Base-by-base conservation (phyloP, 495 filamentous ascomycete genomes). In the Penicillium longicatenatum region DNA sequence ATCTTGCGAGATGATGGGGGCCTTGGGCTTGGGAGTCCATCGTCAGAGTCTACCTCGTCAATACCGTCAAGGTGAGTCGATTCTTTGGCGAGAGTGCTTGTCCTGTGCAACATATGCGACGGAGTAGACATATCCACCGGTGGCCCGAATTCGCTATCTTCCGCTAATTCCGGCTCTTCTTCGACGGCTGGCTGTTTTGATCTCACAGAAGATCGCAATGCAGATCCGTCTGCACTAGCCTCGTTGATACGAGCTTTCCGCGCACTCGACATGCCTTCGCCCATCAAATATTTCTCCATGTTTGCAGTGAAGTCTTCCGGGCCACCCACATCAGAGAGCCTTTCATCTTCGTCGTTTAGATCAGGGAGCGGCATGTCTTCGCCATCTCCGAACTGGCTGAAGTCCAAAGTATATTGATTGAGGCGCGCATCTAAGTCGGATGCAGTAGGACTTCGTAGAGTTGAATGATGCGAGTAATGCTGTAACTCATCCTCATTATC, bases 251-350 rank as follows among this genome's bases (percentile, higher is more conserved):
- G 50, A 17, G 37, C 22, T 24, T 53, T 70, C 55, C 46, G 62
- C 57, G 29, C 48, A 50, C 19, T 72, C 53, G 62, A 66, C 58
- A 47, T 60, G 53, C 50, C 55, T 33, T 75, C 71, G 6, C 76
- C 77, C 59, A 74, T 70, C 50, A 83, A 65, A 57, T 80, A 83
- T 46, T 73, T 72, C 43, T 80, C 78, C 58, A 83, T 52, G 49
- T 82, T 79, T 24, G 75, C 63, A 0, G 80, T 83, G 33, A 83
- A 83, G 56, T 83, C 80, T 33, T 79, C 78, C 1, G 80, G 80
- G 0, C 80, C 80, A 6, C 77, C 79, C 21, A 80, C 75, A 52
- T 80, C 79, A 7, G 77, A 80, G 10, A 74, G 52, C 8, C 68
- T 61, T 12, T 74, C 67, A 11, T 77, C 72, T 16, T 64, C 61